Evolutionary conservation across 768 basidiomycete genomes (phyloP).

Genomic region (Punctularia strigosozonata): DNA sequence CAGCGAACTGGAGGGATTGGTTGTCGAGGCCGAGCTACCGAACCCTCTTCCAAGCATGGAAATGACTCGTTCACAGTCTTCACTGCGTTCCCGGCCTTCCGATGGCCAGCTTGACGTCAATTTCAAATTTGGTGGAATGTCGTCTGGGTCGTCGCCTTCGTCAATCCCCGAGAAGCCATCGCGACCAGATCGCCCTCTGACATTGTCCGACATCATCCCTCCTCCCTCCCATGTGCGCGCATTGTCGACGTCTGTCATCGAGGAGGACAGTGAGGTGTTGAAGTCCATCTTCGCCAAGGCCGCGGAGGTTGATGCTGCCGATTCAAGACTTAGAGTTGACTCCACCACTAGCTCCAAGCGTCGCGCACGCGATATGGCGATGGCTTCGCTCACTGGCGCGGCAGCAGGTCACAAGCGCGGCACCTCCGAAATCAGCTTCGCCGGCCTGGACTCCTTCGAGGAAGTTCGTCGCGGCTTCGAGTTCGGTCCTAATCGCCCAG

Average conservation of each 20-base stretch:
- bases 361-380: conserved; percentile 13
- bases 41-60: conserved; percentile 10
- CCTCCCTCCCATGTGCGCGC: conserved; percentile 40
- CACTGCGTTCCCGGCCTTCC: conserved; percentile 35
- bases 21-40: too few species aligned
- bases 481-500: conserved; percentile 44
- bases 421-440: conserved; percentile 51
- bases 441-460: conserved; percentile 63
- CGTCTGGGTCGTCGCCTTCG: conserved; percentile 7
- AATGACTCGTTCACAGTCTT: conserved; percentile 21
- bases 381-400: too few species aligned
- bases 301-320: conserved; percentile 22
- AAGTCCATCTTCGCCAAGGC: conserved; percentile 44
- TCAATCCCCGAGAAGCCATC: conserved; percentile 7
- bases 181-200: conserved; percentile 37
- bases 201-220: conserved; percentile 69
- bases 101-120: conserved; percentile 57
- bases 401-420: conserved; percentile 27
- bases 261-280: conserved; percentile 41
- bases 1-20: conserved; percentile 10
- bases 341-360: conserved; percentile 34
- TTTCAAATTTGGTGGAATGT: conserved; percentile 64
- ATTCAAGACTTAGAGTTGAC: conserved; percentile 22
- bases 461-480: conserved; percentile 75
- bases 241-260: conserved; percentile 26